Conservation (phyloP, 345 rosid genomes). For the Firmiana major region DNA sequence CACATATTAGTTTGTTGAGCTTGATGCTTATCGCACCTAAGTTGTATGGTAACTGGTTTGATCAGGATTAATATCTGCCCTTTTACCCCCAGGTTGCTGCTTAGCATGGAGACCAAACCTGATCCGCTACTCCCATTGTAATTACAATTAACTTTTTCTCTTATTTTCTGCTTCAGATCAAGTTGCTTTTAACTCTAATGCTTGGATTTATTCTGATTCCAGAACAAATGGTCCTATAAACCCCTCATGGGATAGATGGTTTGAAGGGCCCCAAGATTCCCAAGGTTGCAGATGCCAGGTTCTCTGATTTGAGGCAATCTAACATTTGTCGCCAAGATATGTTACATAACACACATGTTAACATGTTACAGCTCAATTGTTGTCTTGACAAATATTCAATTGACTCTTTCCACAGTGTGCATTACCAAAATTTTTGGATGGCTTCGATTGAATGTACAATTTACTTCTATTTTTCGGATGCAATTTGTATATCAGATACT, state of each 20-base stretch:
- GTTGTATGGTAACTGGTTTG: neutral
- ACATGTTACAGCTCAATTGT: slow-evolving; percentile 18
- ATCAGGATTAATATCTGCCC: slow-evolving; percentile 11
- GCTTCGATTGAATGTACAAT: slow-evolving; percentile 16
- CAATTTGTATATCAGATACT: slow-evolving; percentile 24
- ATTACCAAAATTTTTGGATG: slow-evolving; percentile 8
- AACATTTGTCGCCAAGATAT: slow-evolving; percentile 16
- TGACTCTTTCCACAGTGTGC: slow-evolving; percentile 16
- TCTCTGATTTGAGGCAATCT: slow-evolving; percentile 39
- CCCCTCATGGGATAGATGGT: slow-evolving; percentile 72
- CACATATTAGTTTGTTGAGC: neutral
- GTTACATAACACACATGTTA: slow-evolving; percentile 14
- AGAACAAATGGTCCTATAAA: slow-evolving; percentile 65
- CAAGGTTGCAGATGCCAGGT: slow-evolving; percentile 59
- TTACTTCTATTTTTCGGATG: slow-evolving; percentile 15
- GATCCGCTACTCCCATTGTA: slow-evolving; percentile 68
- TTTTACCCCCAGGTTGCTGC: slow-evolving; percentile 39
- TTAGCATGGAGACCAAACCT: slow-evolving; percentile 32
- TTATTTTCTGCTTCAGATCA: neutral
- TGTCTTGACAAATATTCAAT: slow-evolving; percentile 9
- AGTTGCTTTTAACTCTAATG: slow-evolving; percentile 1
- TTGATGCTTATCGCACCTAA: neutral
- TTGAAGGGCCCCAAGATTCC: slow-evolving; percentile 62
- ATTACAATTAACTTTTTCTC: slow-evolving; percentile 15
- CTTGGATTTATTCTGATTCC: slow-evolving; percentile 19